Evolutionary conservation across 2,329 filamentous ascomycete species (phyloP).

Genomic region (Alternaria triticimaculans): DNA sequence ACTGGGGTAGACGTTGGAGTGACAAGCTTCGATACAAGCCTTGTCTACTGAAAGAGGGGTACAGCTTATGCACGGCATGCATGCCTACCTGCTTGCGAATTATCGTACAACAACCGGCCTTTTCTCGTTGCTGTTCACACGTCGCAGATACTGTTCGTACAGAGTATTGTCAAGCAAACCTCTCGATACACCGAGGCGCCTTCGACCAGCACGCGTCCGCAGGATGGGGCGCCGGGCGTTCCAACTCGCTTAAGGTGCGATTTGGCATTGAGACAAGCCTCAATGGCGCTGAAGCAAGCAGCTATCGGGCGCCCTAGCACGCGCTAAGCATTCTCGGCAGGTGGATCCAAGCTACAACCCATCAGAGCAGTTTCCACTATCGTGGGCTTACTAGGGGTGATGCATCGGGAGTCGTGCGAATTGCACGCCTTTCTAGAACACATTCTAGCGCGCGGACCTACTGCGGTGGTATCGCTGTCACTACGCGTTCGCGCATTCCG

Average conservation of each 20-base stretch:
- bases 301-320: neutral
- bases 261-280: slow-evolving; percentile 29
- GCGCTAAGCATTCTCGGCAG: slow-evolving; percentile 16
- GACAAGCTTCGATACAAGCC: slow-evolving; percentile 18
- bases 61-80: neutral
- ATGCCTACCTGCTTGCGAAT: neutral
- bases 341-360: slow-evolving; percentile 4
- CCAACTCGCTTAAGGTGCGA: slow-evolving; percentile 12
- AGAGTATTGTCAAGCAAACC: neutral
- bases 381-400: slow-evolving; percentile 11
- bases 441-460: slow-evolving; percentile 3
- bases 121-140: neutral
- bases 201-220: slow-evolving; percentile 10
- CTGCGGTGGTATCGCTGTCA: neutral
- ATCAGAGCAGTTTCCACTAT: slow-evolving; percentile 12
- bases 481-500: neutral
- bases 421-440: slow-evolving; percentile 24
- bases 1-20: slow-evolving; percentile 14
- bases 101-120: neutral
- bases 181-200: neutral
- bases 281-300: slow-evolving; percentile 5
- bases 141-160: neutral
- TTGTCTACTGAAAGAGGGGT: slow-evolving; percentile 29
- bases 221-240: slow-evolving; percentile 1
- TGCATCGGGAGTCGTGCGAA: slow-evolving; percentile 1